phyloP scores from a whole-genome alignment of 225 moss, liverwort and hornwort species.

The Anthoceros angustus region DNA sequence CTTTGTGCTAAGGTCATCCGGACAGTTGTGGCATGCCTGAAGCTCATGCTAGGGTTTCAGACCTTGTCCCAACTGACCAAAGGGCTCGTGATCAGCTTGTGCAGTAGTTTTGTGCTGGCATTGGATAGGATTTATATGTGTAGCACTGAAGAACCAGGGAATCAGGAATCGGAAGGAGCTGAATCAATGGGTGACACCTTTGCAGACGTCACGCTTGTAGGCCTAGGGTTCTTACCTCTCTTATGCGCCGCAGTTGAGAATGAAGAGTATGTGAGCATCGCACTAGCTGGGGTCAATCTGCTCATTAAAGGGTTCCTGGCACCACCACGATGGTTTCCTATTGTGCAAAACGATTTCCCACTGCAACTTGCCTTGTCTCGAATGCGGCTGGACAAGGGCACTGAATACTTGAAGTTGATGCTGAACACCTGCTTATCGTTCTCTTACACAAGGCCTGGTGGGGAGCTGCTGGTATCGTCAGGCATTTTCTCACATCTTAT shows the following conservation, averaged over 20 bases:
- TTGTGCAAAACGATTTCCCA: slow-evolving; percentile 76
- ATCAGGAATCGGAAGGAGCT: slow-evolving; percentile 16
- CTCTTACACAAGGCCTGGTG: slow-evolving; percentile 57
- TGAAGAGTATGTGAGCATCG: slow-evolving; percentile 43
- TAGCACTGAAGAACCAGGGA: slow-evolving; percentile 19
- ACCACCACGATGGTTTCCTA: slow-evolving; percentile 64
- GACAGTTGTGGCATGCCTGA: slow-evolving; percentile 65
- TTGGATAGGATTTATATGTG: slow-evolving; percentile 62
- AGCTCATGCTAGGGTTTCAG: slow-evolving; percentile 48
- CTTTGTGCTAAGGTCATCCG: slow-evolving; percentile 47
- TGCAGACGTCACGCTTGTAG: slow-evolving; percentile 55
- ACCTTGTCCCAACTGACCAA: slow-evolving; percentile 36
- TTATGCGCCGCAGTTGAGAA: slow-evolving; percentile 67
- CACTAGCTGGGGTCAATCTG: slow-evolving; percentile 66
- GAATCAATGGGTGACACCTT: slow-evolving; percentile 47
- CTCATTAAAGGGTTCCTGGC: slow-evolving; percentile 69
- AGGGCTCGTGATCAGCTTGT: slow-evolving; percentile 50
- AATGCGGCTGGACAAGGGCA: slow-evolving; percentile 46
- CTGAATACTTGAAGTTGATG: slow-evolving; percentile 56
- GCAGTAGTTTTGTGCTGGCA: slow-evolving; percentile 52
- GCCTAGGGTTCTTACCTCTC: slow-evolving; percentile 64
- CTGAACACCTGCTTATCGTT: slow-evolving; percentile 71
- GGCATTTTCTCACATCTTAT: slow-evolving; percentile 77
- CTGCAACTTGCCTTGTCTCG: slow-evolving; percentile 45
- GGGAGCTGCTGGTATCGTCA: slow-evolving; percentile 64